A percentile compares a stretch with the other conserved stretches of the same genome.
Conservation (phyloP, 108 stramenopile species). For the Cylindrotheca fusiformis region DNA sequence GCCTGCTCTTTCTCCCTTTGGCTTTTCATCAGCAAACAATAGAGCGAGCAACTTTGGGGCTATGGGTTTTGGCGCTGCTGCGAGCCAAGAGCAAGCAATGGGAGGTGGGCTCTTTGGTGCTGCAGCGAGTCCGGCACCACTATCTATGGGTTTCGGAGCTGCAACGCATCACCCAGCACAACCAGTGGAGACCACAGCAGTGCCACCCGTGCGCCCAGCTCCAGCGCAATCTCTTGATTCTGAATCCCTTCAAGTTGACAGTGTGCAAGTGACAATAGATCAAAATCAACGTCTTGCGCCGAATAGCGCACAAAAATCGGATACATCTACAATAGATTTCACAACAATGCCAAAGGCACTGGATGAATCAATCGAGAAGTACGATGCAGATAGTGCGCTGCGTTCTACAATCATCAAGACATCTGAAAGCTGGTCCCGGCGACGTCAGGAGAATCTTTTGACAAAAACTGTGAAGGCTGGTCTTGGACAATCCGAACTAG, state of each 20-base stretch:
- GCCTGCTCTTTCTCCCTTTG: too few species aligned
- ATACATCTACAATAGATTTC: too few species aligned
- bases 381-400: constrained; percentile 45
- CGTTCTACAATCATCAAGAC: constrained; percentile 68
- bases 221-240: too few species aligned
- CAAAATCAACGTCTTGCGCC: too few species aligned
- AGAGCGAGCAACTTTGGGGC: too few species aligned
- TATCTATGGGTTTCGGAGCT: neutral
- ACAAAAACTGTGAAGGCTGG: neutral
- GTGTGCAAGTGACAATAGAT: too few species aligned
- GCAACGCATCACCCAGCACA: neutral
- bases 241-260: too few species aligned
- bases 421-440: constrained; percentile 37
- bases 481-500: constrained; percentile 14
- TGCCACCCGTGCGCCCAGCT: neutral
- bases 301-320: too few species aligned
- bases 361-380: constrained; percentile 48
- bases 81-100: neutral
- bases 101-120: neutral
- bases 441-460: constrained; percentile 51
- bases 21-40: too few species aligned
- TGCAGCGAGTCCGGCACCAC: neutral
- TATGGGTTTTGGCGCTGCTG: neutral
- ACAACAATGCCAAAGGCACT: constrained; percentile 61
- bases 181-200: neutral